Percentiles rank a stretch among this genome's conserved stretches.
Conservation (phyloP, 345 rosid species). For the Lepidium aucheri region DNA sequence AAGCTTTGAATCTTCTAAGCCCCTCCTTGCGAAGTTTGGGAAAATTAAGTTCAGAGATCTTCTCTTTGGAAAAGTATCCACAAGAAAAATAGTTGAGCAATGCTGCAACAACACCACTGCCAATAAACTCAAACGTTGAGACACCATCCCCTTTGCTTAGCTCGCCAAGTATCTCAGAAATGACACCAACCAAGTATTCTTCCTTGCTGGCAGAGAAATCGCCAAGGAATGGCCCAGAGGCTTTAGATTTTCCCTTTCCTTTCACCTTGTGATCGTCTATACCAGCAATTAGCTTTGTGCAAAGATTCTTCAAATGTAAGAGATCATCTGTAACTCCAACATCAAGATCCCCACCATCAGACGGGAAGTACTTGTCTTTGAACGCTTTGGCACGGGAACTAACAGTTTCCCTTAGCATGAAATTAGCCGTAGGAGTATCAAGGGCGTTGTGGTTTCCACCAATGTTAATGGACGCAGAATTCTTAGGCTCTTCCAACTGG, state of each 20-base stretch:
- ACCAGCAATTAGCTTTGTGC: conserved; percentile 64
- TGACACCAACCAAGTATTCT: conserved; percentile 67
- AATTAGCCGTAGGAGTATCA: conserved; percentile 61
- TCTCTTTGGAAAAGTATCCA: conserved; percentile 79
- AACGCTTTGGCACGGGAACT: conserved; percentile 87
- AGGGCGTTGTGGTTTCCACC: conserved; percentile 61
- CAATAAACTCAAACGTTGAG: conserved; percentile 95
- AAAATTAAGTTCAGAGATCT: conserved; percentile 62
- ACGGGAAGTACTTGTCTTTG: conserved; percentile 74
- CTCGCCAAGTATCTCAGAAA: conserved; percentile 80
- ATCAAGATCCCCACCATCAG: conserved; percentile 64
- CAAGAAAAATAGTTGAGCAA: conserved; percentile 90
- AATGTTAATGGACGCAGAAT: conserved; percentile 38
- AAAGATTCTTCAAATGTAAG: conserved; percentile 71
- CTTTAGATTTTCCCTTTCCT: conserved; percentile 84
- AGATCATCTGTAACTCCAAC: conserved; percentile 97
- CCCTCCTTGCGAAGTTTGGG: conserved; percentile 84
- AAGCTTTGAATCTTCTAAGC: conserved; percentile 67
- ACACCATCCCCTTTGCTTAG: conserved; percentile 96
- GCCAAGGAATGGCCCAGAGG: conserved; percentile 45
- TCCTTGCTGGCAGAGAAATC: conserved; percentile 67
- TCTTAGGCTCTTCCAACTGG: conserved; percentile 57
- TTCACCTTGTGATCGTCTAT: conserved; percentile 77
- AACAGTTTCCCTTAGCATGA: conserved; percentile 61
- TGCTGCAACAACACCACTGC: conserved; percentile 96